Base-by-base conservation (phyloP, 2,329 filamentous ascomycete species). In the Arthrobotrys sphaeroides region DNA sequence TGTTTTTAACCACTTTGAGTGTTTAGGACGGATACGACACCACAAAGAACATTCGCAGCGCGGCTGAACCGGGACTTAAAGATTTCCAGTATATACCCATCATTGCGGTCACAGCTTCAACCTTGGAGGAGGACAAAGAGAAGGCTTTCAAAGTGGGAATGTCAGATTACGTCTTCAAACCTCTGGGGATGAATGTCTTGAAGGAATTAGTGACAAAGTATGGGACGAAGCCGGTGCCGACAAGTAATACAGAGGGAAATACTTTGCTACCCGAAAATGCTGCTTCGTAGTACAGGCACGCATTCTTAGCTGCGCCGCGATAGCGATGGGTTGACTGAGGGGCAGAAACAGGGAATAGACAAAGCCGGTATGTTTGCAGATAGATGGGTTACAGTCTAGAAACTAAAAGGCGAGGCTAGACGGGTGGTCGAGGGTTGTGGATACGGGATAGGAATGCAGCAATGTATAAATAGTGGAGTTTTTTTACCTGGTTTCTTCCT, bases 141-240 rank as follows among this genome's bases (percentile, higher is more conserved):
- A 77, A 77, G 42, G 79, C 79, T 0, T 73, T 68, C 55, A 77
- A 78, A 62, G 78, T 69, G 18, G 79, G 79, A 22, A 78, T 79
- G 77, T 77, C 77, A 16, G 77, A 79, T 47, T 79, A 78, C 31
- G 77, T 75, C 20, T 62, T 78, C 28, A 79, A 79, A 47, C 78
- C 78, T n/a, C 57, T 79, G 1, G 60, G 77, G 42, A 68, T 78
- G 26, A 78, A 78, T 42, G 51, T 73, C 9, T 42, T 78, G 22
- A 79, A 73, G 51, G 62, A 77, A 59, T 49, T 78, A 33, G 61
- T 79, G 53, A 28, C 55, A n/a, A 74, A 74, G n/a, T 74, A 74
- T 26, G 62, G 70, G 31, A 36, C 38, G 12, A 68, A 68, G 26
- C 36, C 55, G 1, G 22, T 9, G 6, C 42, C 51, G 18, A 66